A percentile compares a stretch with the other conserved stretches of the same genome.
Evolutionary conservation across 23 red algal genomes (phyloP).

Genomic region (Pyropia yezoensis): DNA sequence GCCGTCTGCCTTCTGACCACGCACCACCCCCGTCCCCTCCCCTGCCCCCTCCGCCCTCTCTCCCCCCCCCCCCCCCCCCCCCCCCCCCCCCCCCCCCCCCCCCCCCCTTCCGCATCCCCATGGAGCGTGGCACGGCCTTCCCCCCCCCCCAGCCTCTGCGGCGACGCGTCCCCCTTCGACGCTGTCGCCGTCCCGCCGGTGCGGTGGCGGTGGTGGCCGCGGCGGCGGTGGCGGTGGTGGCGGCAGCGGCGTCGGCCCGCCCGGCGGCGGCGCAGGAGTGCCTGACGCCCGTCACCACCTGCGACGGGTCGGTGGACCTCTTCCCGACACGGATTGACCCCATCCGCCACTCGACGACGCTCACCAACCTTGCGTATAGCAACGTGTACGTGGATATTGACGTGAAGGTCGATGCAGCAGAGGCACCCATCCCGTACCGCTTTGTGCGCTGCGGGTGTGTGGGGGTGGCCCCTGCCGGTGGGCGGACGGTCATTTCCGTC

Average conservation of each 20-base stretch:
- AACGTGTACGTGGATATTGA: not conserved
- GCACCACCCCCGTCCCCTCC: no score
- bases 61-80: no score
- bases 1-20: no score
- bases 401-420: not conserved
- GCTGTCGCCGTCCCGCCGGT: no score
- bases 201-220: no score
- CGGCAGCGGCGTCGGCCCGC: not conserved
- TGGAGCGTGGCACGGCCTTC: no score
- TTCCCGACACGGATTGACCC: not conserved
- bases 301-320: slow-evolving; percentile 1
- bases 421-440: not conserved
- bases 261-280: not conserved
- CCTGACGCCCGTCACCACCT: not conserved
- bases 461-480: not conserved
- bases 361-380: not conserved
- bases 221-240: no score
- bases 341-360: not conserved
- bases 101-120: no score
- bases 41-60: no score
- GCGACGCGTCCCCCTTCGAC: no score
- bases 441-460: slow-evolving; percentile 2
- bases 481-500: not conserved
- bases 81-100: no score
- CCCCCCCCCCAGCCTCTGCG: no score